phyloP scores from a whole-genome alignment of 306 rosid species.

The Urtica urens region DNA sequence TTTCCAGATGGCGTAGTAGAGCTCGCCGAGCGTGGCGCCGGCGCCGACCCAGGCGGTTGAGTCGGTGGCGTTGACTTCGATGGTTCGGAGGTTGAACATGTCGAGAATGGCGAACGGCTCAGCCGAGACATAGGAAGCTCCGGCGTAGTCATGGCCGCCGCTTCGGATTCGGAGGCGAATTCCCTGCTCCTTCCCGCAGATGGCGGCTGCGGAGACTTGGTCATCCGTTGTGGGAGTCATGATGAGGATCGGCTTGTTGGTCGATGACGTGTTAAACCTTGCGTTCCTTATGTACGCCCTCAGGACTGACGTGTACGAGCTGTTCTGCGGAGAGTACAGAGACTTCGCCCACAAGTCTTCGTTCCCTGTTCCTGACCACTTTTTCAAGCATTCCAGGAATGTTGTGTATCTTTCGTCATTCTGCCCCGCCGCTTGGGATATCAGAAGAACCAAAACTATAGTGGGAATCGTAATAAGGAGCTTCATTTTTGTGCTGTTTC shows the following conservation, averaged over 20 bases:
- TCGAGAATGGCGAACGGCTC: conserved; percentile 36
- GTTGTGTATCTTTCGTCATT: no score
- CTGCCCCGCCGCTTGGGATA: no score
- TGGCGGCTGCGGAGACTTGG: conserved; percentile 26
- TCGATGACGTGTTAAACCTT: conserved; percentile 23
- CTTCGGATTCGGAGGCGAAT: conserved; percentile 34
- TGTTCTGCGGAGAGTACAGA: no score
- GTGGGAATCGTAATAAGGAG: no score
- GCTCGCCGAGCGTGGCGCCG: conserved; percentile 47
- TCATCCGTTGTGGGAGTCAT: conserved; percentile 27
- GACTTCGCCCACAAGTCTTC: no score
- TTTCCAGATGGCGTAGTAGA: conserved; percentile 27
- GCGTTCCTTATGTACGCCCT: conserved; percentile 25
- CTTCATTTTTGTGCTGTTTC: no score
- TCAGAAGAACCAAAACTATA: no score
- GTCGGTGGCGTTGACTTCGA: conserved; percentile 25
- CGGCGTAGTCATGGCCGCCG: conserved; percentile 27
- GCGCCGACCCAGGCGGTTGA: conserved; percentile 33
- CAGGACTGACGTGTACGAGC: conserved; percentile 28
- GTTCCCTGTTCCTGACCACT: no score
- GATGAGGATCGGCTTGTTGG: conserved; percentile 33
- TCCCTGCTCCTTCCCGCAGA: conserved; percentile 26
- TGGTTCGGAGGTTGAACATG: conserved; percentile 31
- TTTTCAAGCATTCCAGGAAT: no score
- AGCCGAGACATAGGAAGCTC: conserved; percentile 22